phyloP scores from a whole-genome alignment of 768 basidiomycete species.

The Rhodotorula graminis region DNA sequence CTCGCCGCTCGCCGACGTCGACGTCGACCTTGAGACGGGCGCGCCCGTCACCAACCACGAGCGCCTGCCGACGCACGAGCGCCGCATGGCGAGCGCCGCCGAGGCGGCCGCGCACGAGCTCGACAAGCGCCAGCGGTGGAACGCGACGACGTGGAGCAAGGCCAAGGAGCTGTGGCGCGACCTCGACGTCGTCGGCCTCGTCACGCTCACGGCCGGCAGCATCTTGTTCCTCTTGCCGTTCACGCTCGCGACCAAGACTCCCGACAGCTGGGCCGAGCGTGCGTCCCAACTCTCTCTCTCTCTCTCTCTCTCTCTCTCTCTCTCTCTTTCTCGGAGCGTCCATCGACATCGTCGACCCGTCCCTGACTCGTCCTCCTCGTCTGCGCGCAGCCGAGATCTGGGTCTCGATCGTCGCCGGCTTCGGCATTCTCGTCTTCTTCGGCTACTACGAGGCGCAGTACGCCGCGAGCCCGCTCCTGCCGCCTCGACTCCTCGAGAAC shows the following conservation, averaged over 20 bases:
- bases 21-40: background rate
- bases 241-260: conserved; percentile 34
- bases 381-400: conserved; percentile 14
- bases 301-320: background rate
- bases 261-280: conserved; percentile 35
- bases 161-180: conserved; percentile 30
- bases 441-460: conserved; percentile 36
- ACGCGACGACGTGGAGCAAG: conserved; percentile 24
- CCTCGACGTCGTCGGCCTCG: conserved; percentile 37
- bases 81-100: background rate
- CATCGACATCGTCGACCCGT: too few species aligned
- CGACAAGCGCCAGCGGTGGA: conserved; percentile 26
- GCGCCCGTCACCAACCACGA: background rate
- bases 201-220: conserved; percentile 34
- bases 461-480: conserved; percentile 37
- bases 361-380: background rate
- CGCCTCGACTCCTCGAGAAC: conserved; percentile 35
- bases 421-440: conserved; percentile 36
- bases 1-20: background rate
- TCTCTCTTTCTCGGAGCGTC: too few species aligned
- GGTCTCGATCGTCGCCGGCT: conserved; percentile 30
- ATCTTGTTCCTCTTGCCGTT: conserved; percentile 38
- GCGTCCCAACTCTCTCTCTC: conserved; percentile 14
- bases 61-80: background rate
- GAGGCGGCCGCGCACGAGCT: conserved; percentile 22